Base-by-base conservation (phyloP, 2,329 filamentous ascomycete genomes). In the Paramyrothecium sp. region DNA sequence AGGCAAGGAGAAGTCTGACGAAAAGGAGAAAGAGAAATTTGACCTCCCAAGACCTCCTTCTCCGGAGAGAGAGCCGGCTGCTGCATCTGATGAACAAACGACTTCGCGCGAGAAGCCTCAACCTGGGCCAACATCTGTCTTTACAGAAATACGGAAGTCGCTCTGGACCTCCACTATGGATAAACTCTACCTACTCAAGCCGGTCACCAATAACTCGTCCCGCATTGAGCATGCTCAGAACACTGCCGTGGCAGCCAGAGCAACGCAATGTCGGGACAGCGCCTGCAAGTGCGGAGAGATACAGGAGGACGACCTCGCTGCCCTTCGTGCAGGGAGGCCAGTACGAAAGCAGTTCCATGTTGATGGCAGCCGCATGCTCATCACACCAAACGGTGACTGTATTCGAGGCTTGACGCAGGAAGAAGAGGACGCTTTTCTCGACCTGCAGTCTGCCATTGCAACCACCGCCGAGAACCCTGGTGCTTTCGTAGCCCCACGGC, bases 321-420 rank as follows among this genome's bases (percentile, higher is more conserved):
- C 76, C 3, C 76, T 89, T 7, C 75, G 80, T n/a, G 75, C 79
- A 2, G 86, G 85, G 51, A 78, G 80, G 59, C 76, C 84, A 12
- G 83, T 89, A 10, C 82, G 81, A 58, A 89, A 88, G 69, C 73
- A 86, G 44, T 74, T 74, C 52, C 73, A 74, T 53, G 77, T 86
- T 2, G 86, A 89, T 60, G 86, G 85, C 56, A 81, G 83, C 69
- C 82, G 88, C 23, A 86, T 90, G 61, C 81, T 93, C 63, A 84
- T 93, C 54, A 92, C 90, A 0, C 89, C 90, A 0, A 87, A 89
- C 60, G 90, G 90, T 12, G 87, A 91, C 60, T 90, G 89, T 68
- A 79, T 94, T n/a, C 86, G 88, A 61, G 88, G 89, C 57, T 74
- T 95, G 55, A 86, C 81, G 1, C 74, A 81, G 3, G 84, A 88